phyloP scores from a whole-genome alignment of 148 eudicot species.

The Silene conica region DNA sequence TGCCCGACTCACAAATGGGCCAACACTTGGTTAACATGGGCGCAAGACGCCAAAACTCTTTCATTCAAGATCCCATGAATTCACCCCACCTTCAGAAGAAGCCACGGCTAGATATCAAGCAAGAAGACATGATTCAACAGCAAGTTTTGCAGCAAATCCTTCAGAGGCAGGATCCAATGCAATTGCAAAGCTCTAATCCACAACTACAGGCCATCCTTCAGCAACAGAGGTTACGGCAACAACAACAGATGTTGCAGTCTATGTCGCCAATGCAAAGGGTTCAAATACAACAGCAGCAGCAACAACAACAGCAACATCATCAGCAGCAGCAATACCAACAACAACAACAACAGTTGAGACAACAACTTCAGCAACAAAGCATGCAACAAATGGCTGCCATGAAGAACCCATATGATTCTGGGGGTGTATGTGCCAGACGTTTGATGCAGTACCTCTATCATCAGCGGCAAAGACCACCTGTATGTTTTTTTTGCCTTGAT shows the following conservation, averaged over 20 bases:
- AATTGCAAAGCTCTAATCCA: conserved; percentile 55
- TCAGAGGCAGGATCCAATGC: conserved; percentile 79
- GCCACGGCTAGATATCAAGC: conserved; percentile 76
- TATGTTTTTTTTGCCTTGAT: conserved; percentile 35
- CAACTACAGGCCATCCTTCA: conserved; percentile 79
- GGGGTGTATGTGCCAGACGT: conserved; percentile 79
- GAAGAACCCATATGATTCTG: conserved; percentile 67
- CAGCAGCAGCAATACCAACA: conserved; percentile 56
- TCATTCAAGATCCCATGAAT: conserved; percentile 54
- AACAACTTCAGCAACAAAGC: conserved; percentile 68
- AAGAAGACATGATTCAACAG: conserved; percentile 70
- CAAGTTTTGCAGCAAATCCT: conserved; percentile 65
- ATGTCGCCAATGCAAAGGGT: conserved; percentile 64
- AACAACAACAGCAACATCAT: conserved; percentile 43
- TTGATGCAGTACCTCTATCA: conserved; percentile 93
- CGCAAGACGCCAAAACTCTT: conserved; percentile 44
- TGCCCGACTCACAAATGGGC: conserved; percentile 49
- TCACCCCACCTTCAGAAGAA: conserved; percentile 74
- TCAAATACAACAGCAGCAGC: conserved; percentile 66
- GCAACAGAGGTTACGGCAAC: conserved; percentile 75
- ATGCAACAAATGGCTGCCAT: conserved; percentile 55
- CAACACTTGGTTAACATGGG: conserved; percentile 51
- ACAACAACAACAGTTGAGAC: conserved; percentile 49
- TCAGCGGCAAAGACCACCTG: conserved; percentile 76
- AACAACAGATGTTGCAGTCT: conserved; percentile 65